These are phyloP conservation scores for Quercus phellos DNA, from an alignment of 331 rosid genomes.

Conservation along the genomic window DNA sequence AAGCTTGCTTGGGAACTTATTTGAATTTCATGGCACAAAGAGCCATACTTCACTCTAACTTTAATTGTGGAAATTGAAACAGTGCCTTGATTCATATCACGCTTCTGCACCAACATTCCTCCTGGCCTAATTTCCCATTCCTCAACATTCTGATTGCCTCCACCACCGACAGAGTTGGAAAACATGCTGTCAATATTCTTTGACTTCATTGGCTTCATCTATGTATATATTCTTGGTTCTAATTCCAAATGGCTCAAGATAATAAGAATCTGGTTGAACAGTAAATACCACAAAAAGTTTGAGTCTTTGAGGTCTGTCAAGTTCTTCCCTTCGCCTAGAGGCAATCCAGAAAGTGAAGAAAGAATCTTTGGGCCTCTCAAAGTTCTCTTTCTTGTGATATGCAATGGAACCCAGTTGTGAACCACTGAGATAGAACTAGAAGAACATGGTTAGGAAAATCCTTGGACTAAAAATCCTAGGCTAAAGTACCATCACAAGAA, in stretches of 20 bases:
- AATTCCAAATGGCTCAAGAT: constrained; percentile 4
- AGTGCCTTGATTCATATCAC: constrained; percentile 33
- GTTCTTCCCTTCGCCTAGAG: constrained; percentile 35
- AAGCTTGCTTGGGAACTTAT: constrained; percentile 73
- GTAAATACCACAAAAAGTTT: background rate
- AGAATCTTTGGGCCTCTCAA: constrained; percentile 24
- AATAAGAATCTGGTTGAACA: background rate
- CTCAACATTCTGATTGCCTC: constrained; percentile 1
- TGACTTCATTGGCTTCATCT: constrained; percentile 24
- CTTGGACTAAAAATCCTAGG: background rate
- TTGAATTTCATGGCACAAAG: constrained; percentile 45
- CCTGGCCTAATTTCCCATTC: constrained; percentile 77
- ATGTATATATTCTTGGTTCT: background rate
- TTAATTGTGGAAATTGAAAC: constrained; percentile 36
- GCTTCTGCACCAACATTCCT: constrained; percentile 82
- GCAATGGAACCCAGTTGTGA: constrained; percentile 10
- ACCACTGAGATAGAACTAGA: constrained; percentile 1
- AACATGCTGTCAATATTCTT: constrained; percentile 25
- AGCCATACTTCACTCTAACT: constrained; percentile 60
- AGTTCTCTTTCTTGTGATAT: constrained; percentile 6
- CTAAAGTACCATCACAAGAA: constrained; percentile 11
- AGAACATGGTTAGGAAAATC: background rate
- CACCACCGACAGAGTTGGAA: constrained; percentile 17
- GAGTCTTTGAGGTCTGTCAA: constrained; percentile 6
- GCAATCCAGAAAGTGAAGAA: constrained; percentile 32